Conservation (phyloP, 1,139 yeast genomes). For the Debaryomyces sp. region DNA sequence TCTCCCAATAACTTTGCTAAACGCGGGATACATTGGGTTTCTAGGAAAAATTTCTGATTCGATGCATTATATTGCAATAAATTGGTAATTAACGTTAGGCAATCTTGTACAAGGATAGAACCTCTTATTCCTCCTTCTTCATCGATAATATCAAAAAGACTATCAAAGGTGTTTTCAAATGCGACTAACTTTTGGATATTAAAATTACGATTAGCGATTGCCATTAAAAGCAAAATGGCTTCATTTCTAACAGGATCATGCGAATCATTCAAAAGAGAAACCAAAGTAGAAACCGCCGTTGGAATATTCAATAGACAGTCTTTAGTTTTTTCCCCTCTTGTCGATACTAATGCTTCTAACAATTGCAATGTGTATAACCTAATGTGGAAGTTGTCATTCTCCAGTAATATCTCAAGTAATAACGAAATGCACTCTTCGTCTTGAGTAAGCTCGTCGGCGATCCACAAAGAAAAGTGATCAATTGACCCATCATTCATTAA, state of each 20-base stretch:
- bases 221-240: constrained; percentile 79
- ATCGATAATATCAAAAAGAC: constrained; percentile 71
- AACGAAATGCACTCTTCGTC: constrained; percentile 58
- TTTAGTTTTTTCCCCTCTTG: constrained; percentile 75
- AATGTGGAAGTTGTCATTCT: constrained; percentile 67
- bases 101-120: constrained; percentile 88
- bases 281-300: constrained; percentile 77
- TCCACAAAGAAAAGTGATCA: constrained; percentile 92
- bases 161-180: constrained; percentile 90
- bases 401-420: constrained; percentile 56
- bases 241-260: constrained; percentile 93
- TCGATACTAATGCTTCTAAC: constrained; percentile 78
- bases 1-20: constrained; percentile 65
- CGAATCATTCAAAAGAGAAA: constrained; percentile 64
- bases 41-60: constrained; percentile 86
- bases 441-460: constrained; percentile 91
- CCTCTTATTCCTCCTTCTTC: constrained; percentile 92
- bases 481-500: constrained; percentile 58
- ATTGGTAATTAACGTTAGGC: constrained; percentile 73
- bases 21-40: constrained; percentile 75
- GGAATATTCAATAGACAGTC: constrained; percentile 76
- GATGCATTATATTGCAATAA: constrained; percentile 82
- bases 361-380: constrained; percentile 81
- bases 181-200: constrained; percentile 93
- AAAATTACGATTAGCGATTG: constrained; percentile 77